Percentiles rank a stretch among this genome's conserved stretches.
These are phyloP conservation scores for Tetrapisispora phaffii DNA, from an alignment of 805 yeast genomes.

Conservation along the genomic window DNA sequence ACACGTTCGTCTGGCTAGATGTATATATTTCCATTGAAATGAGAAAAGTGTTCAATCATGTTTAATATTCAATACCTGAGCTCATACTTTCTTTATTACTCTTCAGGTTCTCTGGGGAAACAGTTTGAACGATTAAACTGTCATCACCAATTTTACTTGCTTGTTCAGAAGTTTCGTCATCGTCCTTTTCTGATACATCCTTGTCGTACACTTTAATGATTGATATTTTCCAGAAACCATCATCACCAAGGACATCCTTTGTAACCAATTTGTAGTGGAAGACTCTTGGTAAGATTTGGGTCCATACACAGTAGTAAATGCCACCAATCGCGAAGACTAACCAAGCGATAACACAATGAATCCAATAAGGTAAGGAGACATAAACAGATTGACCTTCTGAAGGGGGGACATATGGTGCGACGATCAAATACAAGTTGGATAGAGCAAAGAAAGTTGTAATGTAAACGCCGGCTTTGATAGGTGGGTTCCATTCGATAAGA, in stretches of 20 bases:
- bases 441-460: slow-evolving; percentile 54
- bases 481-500: slow-evolving; percentile 54
- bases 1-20: too few species aligned
- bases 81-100: slow-evolving; percentile 3
- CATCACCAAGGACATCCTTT: slow-evolving; percentile 49
- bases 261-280: slow-evolving; percentile 44
- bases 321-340: slow-evolving; percentile 60
- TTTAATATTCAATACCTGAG: slow-evolving; percentile 2
- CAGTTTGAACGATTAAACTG: not conserved
- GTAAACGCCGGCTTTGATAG: slow-evolving; percentile 55
- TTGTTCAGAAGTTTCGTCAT: not conserved
- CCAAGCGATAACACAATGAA: slow-evolving; percentile 76
- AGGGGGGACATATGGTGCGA: slow-evolving; percentile 77
- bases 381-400: slow-evolving; percentile 56
- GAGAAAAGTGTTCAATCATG: too few species aligned
- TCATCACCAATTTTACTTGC: not conserved
- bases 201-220: slow-evolving; percentile 27
- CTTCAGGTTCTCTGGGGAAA: not conserved
- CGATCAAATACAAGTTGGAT: slow-evolving; percentile 55
- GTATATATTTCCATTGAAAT: too few species aligned
- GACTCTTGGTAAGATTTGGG: slow-evolving; percentile 43
- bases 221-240: slow-evolving; percentile 65
- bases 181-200: not conserved
- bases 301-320: slow-evolving; percentile 59
- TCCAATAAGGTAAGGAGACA: slow-evolving; percentile 61